Evolutionary conservation across 78 protist genomes (phyloP).

Genomic region (Dictyostelium brefeldianum): DNA sequence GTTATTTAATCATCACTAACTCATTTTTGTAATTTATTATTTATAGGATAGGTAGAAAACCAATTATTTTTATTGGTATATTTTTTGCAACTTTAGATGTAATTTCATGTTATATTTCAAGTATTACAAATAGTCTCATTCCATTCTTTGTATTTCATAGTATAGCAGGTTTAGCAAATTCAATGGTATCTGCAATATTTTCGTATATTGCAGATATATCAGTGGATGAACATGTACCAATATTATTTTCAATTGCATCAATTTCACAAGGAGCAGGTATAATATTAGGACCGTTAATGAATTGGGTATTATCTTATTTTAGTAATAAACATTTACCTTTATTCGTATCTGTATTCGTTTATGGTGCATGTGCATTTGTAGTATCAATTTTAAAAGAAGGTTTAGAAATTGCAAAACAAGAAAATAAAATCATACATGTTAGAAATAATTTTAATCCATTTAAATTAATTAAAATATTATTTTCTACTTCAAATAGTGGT

Average conservation of each 20-base stretch:
- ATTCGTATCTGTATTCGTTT: background rate
- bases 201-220: slow-evolving; percentile 7
- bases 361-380: background rate
- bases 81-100: background rate
- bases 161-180: background rate
- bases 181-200: background rate
- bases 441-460: background rate
- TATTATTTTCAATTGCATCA: background rate
- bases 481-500: background rate
- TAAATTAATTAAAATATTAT: background rate
- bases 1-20: too few relatives aligned
- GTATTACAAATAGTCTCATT: background rate
- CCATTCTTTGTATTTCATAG: background rate
- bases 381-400: background rate
- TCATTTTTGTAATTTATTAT: too few relatives aligned
- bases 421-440: background rate
- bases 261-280: background rate
- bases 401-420: background rate
- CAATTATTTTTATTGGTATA: background rate
- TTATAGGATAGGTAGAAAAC: background rate
- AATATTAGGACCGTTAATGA: background rate
- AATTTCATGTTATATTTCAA: background rate
- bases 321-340: background rate
- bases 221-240: background rate
- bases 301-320: too few relatives aligned